Base-by-base conservation (phyloP, 495 filamentous ascomycete genomes). In the Evansstolkia leycettana region DNA sequence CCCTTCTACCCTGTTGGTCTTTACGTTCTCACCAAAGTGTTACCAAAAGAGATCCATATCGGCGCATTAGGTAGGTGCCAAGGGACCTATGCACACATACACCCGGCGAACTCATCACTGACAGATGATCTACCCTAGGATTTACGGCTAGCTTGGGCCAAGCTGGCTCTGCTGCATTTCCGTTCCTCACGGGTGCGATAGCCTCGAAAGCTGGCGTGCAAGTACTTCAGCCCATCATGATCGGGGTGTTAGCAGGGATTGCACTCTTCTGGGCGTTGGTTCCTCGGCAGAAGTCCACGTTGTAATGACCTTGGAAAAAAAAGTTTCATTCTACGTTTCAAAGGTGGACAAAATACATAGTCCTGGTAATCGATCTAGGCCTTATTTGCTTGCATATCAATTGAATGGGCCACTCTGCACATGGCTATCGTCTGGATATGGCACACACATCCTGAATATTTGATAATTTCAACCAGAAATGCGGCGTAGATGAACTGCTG, bases 111-210 rank as follows among this genome's bases (percentile, higher is more conserved):
- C n/a, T n/a, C n/a, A n/a, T n/a, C n/a, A n/a, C n/a, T n/a, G n/a
- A n/a, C n/a, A n/a, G n/a, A 14, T 27, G 20, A 28, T 41, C 19
- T 14, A 23, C 20, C n/a, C n/a, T n/a, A 39, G 57, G 58, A 1
- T 65, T 69, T 26, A 56, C 67, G 9, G 69, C 70, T 26, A 63
- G 68, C 13, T 30, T 68, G 18, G 67, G 60, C 4, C 65, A 70
- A 42, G 56, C 61, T 11, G 69, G 69, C 5, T 65, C 62, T 9
- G 64, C 65, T 3, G 40, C 66, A 0, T 73, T 71, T 40, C 69
- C 69, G 1, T 65, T 64, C 28, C 43, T 71, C 14, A 71, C 67
- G 0, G 69, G 69, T 12, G 37, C 68, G 2, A 55, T 73, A 27
- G 66, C 64, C 16, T 52, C 62, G 10, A 50, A 47, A 12, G 52